Evolutionary conservation across 495 filamentous ascomycete genomes (phyloP).

Genomic region (Penicillium mononematosum): DNA sequence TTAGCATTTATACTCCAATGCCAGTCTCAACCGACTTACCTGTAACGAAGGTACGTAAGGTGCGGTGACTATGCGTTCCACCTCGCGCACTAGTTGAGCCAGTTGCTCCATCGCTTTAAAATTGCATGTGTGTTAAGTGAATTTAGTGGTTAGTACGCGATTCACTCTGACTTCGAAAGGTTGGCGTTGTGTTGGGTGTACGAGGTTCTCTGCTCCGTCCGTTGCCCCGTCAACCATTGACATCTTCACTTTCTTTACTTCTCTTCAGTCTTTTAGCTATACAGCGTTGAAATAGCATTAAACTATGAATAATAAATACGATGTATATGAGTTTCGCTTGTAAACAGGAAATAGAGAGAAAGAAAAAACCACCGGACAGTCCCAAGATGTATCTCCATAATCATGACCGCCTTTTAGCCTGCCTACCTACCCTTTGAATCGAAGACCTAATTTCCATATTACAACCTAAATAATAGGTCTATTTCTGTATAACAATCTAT

Average conservation of each 20-base stretch:
- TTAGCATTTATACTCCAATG: slow-evolving; percentile 1
- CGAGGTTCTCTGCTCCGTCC: slow-evolving; percentile 10
- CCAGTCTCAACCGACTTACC: slow-evolving; percentile 22
- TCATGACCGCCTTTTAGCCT: too few species aligned
- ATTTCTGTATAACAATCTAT: too few species aligned
- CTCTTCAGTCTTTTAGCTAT: neutral
- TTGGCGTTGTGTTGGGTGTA: neutral
- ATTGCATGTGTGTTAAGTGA: slow-evolving; percentile 1
- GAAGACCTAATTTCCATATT: too few species aligned
- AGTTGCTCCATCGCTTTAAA: slow-evolving; percentile 21
- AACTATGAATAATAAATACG: neutral
- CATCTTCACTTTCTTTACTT: neutral
- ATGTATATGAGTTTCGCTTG: too few species aligned
- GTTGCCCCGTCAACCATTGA: slow-evolving; percentile 41
- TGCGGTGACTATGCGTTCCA: slow-evolving; percentile 43
- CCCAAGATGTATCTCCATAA: too few species aligned
- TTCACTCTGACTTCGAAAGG: neutral
- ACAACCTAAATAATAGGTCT: too few species aligned
- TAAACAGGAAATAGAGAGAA: neutral
- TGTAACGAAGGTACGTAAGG: slow-evolving; percentile 45
- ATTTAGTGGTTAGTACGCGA: neutral
- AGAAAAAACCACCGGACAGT: neutral
- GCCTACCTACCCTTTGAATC: too few species aligned
- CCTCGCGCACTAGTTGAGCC: slow-evolving; percentile 28
- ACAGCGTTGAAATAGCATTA: neutral